Evolutionary conservation across 2,329 filamentous ascomycete species (phyloP).

Genomic region (Fusarium sp.): DNA sequence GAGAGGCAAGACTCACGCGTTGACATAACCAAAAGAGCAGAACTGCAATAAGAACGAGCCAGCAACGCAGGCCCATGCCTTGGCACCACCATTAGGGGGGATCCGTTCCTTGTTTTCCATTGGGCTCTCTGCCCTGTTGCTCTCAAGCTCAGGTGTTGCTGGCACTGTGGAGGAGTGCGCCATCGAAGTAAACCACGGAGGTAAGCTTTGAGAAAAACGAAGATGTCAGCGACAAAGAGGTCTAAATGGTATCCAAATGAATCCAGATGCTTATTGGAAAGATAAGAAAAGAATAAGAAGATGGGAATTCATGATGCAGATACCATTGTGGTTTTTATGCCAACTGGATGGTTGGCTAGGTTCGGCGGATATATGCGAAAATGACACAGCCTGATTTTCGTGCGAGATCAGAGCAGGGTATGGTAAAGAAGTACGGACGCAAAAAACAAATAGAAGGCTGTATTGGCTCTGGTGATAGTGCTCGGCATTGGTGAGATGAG

Average conservation of each 20-base stretch:
- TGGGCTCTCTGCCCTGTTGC: not conserved
- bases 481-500: not conserved
- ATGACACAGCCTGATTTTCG: not conserved
- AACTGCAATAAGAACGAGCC: conserved; percentile 8
- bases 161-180: not conserved
- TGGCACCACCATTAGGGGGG: not conserved
- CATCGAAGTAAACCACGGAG: not conserved
- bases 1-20: not conserved
- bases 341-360: too few relatives aligned
- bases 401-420: not conserved
- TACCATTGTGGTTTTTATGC: not conserved
- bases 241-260: not conserved
- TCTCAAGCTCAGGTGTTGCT: not conserved
- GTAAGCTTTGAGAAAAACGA: not conserved
- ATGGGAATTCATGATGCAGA: not conserved
- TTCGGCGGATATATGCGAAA: too few relatives aligned
- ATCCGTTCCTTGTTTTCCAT: not conserved
- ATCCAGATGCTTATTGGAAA: not conserved
- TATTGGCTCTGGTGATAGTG: not conserved
- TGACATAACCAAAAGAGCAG: conserved; percentile 5
- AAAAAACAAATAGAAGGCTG: not conserved
- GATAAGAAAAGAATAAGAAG: not conserved
- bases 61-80: conserved; percentile 3
- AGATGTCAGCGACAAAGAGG: not conserved
- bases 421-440: too few relatives aligned